Evolutionary conservation across 441 rosid genomes (phyloP), one percentile per base, ranked within the genome.

Genomic region (Adansonia grandidieri): DNA sequence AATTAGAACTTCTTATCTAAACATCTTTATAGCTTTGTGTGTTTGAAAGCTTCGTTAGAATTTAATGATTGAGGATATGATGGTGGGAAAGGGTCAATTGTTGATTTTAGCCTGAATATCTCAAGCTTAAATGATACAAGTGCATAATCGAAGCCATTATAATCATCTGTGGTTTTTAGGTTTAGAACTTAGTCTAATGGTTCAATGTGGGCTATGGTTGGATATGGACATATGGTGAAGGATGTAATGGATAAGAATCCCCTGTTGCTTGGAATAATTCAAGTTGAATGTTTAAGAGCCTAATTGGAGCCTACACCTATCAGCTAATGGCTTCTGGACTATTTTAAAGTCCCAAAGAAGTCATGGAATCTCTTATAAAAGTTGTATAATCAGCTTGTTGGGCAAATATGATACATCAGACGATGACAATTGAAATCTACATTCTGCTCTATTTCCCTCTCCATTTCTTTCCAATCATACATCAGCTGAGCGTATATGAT

Each of bases 281-380:
- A 54, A 17, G 48, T 71, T 71, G 48, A 71, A 24, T 53, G 17
- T 56, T 37, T 54, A 37, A 2, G 75, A 17, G 17, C 51, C 62
- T 54, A 6, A 53, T 37, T 17, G 64, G 61, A 40, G 32, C 51
- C 17, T 17, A 11, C 50, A 17, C 10, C 37, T 40, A 17, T 17
- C 50, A 37, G 64, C 63, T 53, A 53, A 9, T 72, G 37, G 76
- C 76, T 54, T 54, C n/a, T 54, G 28, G 51, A 72, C 50, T 37
- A 44, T 20, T 37, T 13, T 14, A 37, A 72, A 37, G 28, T 28
- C 10, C 61, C 37, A 56, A 37, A 17, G 47, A 14, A 32, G 28
- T 37, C 24, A 6, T n/a, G 76, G 50, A 51, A 37, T 54, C 51
- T n/a, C n/a, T 15, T 40, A 19, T 9, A 54, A 54, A 32, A 32